Base-by-base conservation (phyloP, 1,284 basidiomycete genomes). In the Gomphus sp. region DNA sequence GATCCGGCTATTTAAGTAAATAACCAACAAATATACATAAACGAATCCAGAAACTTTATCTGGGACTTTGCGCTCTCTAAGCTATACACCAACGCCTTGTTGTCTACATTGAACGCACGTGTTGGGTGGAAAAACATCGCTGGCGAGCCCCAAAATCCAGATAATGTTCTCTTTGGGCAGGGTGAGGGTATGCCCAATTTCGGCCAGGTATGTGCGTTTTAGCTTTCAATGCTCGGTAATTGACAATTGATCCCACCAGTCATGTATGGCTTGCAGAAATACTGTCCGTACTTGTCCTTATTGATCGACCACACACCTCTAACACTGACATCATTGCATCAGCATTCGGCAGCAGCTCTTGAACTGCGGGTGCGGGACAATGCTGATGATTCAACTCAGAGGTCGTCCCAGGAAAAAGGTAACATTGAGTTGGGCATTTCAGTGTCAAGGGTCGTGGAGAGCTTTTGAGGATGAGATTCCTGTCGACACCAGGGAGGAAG, bases 61-160 rank as follows among this genome's bases (percentile, higher is more conserved):
- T 73, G 77, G 68, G 76, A 76, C 58, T 66, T 75, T 59, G 69
- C 73, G 6, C 67, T 78, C 0, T 68, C 71, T 58, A 77, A 76
- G 63, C 65, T 77, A 16, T 58, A 58, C 33, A 41, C 56, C 5
- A 58, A 58, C 16, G 52, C 56, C 4, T 33, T 58, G 22, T 68
- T 77, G 67, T 75, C 73, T 51, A 75, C 69, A 52, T 65, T 77
- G 36, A 76, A 77, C 58, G 67, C 72, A 16, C 68, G 74, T 11
- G 64, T 60, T 31, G 66, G 67, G 3, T 72, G 71, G 72, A 39
- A 53, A 4, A 53, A 34, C 52, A 18, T 39, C 33, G 3, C 18
- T 5, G 31, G 33, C 11, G 33, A 50, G 14, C 12, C 14, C 2
- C 16, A 8, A 16, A 4, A 43, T 43, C 14, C 16, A 16, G 41